Percentiles rank a stretch among this genome's conserved stretches.
phyloP scores from a whole-genome alignment of 495 filamentous ascomycete species.

The Arthonia radiata region DNA sequence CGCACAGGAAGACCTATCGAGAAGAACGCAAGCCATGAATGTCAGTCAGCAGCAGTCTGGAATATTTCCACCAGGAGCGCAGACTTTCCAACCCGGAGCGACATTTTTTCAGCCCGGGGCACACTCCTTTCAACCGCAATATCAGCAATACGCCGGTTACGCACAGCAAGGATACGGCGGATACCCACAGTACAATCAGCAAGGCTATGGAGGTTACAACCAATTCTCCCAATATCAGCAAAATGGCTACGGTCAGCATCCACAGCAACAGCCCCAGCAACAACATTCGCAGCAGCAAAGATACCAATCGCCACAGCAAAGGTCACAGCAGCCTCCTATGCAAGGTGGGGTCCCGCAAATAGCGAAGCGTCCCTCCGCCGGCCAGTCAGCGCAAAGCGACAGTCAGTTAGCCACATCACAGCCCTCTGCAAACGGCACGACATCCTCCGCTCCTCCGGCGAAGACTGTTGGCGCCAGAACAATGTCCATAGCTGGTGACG shows the following conservation, averaged over 20 bases:
- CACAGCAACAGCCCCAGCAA: conserved; percentile 26
- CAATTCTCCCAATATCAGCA: conserved; percentile 20
- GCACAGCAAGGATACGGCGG: conserved; percentile 13
- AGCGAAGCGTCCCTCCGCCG: conserved; percentile 30
- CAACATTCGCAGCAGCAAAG: conserved; percentile 27
- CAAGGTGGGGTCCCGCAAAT: conserved; percentile 36
- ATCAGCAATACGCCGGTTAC: conserved; percentile 10
- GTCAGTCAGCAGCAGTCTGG: conserved; percentile 31
- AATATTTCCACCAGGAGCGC: conserved; percentile 14
- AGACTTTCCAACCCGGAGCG: conserved; percentile 52
- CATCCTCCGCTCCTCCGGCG: conserved; percentile 16
- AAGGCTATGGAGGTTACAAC: conserved; percentile 23
- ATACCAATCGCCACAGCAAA: conserved; percentile 7
- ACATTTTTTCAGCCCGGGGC: conserved; percentile 61
- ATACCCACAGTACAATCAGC: conserved; percentile 20
- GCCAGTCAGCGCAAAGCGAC: conserved; percentile 44
- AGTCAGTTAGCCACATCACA: conserved; percentile 14
- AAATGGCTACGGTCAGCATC: conserved; percentile 15
- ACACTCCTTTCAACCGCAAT: conserved; percentile 52
- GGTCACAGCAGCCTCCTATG: conserved; percentile 15
- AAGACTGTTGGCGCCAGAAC: conserved; percentile 21
- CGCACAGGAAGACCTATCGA: conserved; percentile 64
- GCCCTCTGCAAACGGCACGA: conserved; percentile 11
- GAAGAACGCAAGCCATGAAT: conserved; percentile 58
- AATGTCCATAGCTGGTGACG: conserved; percentile 31